A percentile compares a stretch with the other conserved stretches of the same genome.
Evolutionary conservation across 1,284 basidiomycete species (phyloP).

Genomic region (Entoloma clypeatum): DNA sequence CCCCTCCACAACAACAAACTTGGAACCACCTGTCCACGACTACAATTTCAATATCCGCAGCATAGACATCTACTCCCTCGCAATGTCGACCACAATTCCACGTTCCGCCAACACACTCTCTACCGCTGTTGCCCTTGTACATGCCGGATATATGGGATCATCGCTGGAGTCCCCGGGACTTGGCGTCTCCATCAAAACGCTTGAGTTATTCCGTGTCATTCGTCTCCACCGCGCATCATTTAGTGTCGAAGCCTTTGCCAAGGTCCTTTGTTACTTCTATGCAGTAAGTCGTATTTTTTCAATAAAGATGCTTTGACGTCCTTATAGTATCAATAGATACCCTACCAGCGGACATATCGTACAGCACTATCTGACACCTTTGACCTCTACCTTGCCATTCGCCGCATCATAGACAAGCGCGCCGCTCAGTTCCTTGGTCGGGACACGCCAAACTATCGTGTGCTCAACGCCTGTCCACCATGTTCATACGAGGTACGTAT

Average conservation of each 20-base stretch:
- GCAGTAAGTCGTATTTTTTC: constrained; percentile 17
- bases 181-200: constrained; percentile 21
- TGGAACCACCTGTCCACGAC: no score
- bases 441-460: constrained; percentile 19
- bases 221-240: constrained; percentile 25
- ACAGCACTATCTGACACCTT: constrained; percentile 21
- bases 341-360: constrained; percentile 21
- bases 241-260: constrained; percentile 32
- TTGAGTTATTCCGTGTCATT: constrained; percentile 27
- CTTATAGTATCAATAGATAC: constrained; percentile 14
- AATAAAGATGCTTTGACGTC: constrained; percentile 1
- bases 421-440: constrained; percentile 18
- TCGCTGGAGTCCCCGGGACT: no score
- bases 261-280: constrained; percentile 32
- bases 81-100: no score
- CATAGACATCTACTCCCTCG: constrained; percentile 15
- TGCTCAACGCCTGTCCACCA: constrained; percentile 24
- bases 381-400: constrained; percentile 24
- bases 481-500: constrained; percentile 24
- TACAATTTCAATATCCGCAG: constrained; percentile 10
- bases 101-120: no score
- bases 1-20: no score
- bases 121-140: no score
- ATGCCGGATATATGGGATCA: no score
- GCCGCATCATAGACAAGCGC: constrained; percentile 12